These are phyloP conservation scores for Trifolium fragiferum DNA, from an alignment of 306 rosid genomes.

Conservation along the genomic window DNA sequence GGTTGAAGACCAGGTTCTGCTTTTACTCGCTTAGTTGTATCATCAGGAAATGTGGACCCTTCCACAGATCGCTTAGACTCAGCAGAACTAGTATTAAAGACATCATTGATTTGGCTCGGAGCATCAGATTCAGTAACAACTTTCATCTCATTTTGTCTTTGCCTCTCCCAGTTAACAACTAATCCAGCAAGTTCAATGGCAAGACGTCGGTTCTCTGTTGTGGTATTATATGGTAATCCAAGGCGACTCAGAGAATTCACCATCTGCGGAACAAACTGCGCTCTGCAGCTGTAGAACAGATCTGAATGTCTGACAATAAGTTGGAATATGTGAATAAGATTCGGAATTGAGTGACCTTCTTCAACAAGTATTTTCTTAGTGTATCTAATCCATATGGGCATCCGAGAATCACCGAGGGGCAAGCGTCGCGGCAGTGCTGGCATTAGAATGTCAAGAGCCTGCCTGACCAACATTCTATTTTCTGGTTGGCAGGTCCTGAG, in stretches of 20 bases:
- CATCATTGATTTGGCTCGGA: constrained; percentile 69
- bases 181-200: constrained; percentile 99
- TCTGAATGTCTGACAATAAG: constrained; percentile 98
- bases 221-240: constrained; percentile 92
- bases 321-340: constrained; percentile 98
- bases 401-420: constrained; percentile 94
- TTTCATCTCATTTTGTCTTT: constrained; percentile 93
- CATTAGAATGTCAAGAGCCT: constrained; percentile 99
- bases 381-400: constrained; percentile 98
- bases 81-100: constrained; percentile 67
- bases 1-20: constrained; percentile 97
- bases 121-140: constrained; percentile 72
- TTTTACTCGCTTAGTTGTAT: constrained; percentile 88
- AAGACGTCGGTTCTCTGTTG: constrained; percentile 93
- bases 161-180: constrained; percentile 99
- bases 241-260: constrained; percentile 98
- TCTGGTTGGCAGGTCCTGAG: constrained; percentile 99
- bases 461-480: constrained; percentile 98
- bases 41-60: constrained; percentile 88
- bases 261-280: constrained; percentile 99
- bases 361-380: constrained; percentile 96
- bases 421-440: constrained; percentile 98
- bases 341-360: constrained; percentile 98
- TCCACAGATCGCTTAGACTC: constrained; percentile 86
- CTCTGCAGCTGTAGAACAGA: constrained; percentile 98